Conservation (phyloP, 257 asterid genomes). For the Rauvolfia tetraphylla region DNA sequence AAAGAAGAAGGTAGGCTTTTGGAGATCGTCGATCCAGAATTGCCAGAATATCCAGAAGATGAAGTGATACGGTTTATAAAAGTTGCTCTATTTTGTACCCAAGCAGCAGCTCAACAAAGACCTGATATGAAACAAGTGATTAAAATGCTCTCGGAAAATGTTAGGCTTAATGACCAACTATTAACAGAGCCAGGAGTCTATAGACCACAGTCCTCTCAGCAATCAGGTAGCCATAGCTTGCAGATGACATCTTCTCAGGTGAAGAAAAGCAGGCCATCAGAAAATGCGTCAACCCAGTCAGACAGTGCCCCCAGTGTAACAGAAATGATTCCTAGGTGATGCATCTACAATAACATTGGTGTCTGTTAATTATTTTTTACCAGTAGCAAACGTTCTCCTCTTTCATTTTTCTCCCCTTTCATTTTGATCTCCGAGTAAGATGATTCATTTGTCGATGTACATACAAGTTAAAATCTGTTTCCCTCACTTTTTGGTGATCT, state of each 20-base stretch:
- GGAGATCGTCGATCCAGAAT: slow-evolving; percentile 63
- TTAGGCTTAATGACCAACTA: slow-evolving; percentile 48
- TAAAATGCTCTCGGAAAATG: slow-evolving; percentile 60
- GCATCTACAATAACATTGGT: not conserved
- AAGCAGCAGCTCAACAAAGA: slow-evolving; percentile 58
- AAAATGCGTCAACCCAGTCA: slow-evolving; percentile 20
- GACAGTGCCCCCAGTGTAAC: slow-evolving; percentile 32
- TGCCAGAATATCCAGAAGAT: slow-evolving; percentile 42
- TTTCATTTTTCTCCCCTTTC: not conserved
- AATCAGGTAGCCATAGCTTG: slow-evolving; percentile 24
- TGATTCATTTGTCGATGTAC: not conserved
- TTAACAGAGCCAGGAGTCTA: slow-evolving; percentile 58
- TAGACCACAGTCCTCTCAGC: slow-evolving; percentile 28
- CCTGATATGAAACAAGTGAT: slow-evolving; percentile 84
- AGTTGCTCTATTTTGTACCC: slow-evolving; percentile 75
- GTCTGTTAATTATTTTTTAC: not conserved
- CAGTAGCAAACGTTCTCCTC: not conserved
- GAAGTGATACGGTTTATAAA: slow-evolving; percentile 51
- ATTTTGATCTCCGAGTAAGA: not conserved
- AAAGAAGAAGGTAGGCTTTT: slow-evolving; percentile 50
- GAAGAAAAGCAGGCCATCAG: slow-evolving; percentile 32
- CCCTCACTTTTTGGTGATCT: too few relatives aligned
- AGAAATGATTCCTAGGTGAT: slow-evolving; percentile 65
- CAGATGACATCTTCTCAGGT: slow-evolving; percentile 29
- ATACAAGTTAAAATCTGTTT: too few relatives aligned